These are phyloP conservation scores for Agastache rugosa DNA, from an alignment of 257 asterid species.

Conservation along the genomic window DNA sequence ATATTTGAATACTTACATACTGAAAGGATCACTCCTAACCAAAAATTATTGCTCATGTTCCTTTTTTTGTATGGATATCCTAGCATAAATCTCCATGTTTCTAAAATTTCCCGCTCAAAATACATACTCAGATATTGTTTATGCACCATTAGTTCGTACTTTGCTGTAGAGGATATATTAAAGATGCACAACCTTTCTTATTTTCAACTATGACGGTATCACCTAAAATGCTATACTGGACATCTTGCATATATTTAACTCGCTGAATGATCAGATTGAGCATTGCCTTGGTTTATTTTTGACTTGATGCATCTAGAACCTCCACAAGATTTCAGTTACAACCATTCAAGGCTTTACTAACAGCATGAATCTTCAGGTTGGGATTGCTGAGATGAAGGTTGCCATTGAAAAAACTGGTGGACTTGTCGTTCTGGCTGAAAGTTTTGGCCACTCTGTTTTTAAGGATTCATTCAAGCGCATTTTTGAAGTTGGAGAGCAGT, in stretches of 20 bases:
- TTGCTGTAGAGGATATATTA: not conserved
- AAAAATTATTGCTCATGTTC: not conserved
- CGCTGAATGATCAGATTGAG: constrained; percentile 16
- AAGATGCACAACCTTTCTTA: not conserved
- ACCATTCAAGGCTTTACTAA: constrained; percentile 33
- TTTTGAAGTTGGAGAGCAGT: constrained; percentile 88
- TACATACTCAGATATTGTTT: not conserved
- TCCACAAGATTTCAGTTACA: constrained; percentile 11
- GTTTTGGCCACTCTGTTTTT: constrained; percentile 98
- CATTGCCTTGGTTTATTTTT: constrained; percentile 21
- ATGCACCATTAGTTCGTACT: not conserved
- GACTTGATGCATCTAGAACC: constrained; percentile 27
- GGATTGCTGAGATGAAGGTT: constrained; percentile 99
- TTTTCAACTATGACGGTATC: not conserved
- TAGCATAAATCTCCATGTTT: not conserved
- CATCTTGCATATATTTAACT: constrained; percentile 7
- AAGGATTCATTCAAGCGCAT: constrained; percentile 88
- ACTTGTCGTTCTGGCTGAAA: constrained; percentile 90
- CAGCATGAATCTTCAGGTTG: constrained; percentile 63
- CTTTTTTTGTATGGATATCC: not conserved
- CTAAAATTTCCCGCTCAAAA: not conserved
- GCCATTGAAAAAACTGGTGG: constrained; percentile 98
- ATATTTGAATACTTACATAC: not conserved
- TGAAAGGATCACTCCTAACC: constrained; percentile 7
- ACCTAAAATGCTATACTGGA: constrained; percentile 4